Conservation (phyloP, 139 green algal genomes). For the Nannochloris sp. region DNA sequence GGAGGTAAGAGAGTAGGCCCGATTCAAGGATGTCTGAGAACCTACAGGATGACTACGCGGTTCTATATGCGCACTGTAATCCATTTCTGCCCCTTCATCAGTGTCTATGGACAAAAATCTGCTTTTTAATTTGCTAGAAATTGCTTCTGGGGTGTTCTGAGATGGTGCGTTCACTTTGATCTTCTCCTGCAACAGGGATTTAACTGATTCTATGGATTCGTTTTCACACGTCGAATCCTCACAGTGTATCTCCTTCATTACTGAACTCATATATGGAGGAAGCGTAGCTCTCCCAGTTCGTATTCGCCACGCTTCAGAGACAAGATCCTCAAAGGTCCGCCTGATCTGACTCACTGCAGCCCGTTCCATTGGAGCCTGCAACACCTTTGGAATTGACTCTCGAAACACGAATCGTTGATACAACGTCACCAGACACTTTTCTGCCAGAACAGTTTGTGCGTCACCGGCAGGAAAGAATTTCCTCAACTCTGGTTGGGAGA, state of each 20-base stretch:
- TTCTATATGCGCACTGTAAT: no score
- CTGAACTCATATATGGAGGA: conserved; percentile 3
- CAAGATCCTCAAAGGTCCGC: conserved; percentile 16
- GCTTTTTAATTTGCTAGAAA: no score
- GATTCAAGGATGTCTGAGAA: no score
- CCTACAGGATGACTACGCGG: no score
- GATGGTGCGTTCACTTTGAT: no score
- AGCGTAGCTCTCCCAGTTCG: conserved; percentile 3
- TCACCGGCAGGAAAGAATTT: not conserved
- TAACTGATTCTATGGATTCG: no score
- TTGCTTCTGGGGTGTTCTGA: no score
- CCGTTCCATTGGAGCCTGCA: not conserved
- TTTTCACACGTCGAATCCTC: not conserved
- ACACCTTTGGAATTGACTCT: not conserved
- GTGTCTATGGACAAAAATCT: no score
- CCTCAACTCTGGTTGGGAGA: not conserved
- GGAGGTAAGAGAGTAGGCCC: no score
- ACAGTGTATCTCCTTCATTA: conserved; percentile 12
- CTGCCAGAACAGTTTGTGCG: not conserved
- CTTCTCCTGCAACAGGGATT: no score
- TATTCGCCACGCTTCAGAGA: conserved; percentile 3
- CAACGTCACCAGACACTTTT: conserved; percentile 2
- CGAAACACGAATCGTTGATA: conserved; percentile 5
- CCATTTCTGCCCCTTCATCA: no score
- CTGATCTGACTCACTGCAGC: conserved; percentile 6